Evolutionary conservation across 345 rosid genomes (phyloP), one percentile per base, ranked within the genome.

Genomic region (Nephelium lappaceum): DNA sequence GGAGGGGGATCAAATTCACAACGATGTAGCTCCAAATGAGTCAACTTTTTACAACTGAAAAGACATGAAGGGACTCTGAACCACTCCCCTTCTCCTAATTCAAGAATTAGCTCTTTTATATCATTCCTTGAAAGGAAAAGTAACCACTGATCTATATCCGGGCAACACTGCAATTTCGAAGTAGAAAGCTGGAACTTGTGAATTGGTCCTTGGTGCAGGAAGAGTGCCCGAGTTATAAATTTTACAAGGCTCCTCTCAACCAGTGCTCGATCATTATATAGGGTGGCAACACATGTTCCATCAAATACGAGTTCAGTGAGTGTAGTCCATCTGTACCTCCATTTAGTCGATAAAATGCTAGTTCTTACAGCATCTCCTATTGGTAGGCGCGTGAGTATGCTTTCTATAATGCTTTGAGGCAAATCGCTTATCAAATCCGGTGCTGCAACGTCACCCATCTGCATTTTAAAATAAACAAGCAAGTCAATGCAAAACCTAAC

Each of bases 141-240:
- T 61, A 94, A 49, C 98, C 99, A 96, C 72, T 94, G 98, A 78
- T 96, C 99, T 36, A 96, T 84, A 60, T 94, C 97, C 0, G 97
- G 91, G 86, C 93, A 88, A 73, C 88, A 84, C 42, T 89, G 94
- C 79, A 91, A 74, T 82, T 73, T 75, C 1, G 86, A 62, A 23
- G 93, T 86, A 1, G 94, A 87, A 24, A 96, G 95, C 83, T 92
- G 91, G 83, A 94, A 94, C 89, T 88, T 93, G 63, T 91, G 94
- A 81, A 94, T 91, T 15, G 95, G 98, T 24, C 99, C 99, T 73
- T 83, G 95, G 69, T 94, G 98, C 67, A 96, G 97, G 77, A 94
- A 91, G 68, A 96, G 90, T 8, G 88, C 88, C 5, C 86, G 81
- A 0, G 91, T 91, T 0, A 96, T 77, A 71, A 96, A 94, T 19